Percentiles rank a stretch among this genome's conserved stretches.
These are phyloP conservation scores for Penicillium sp. DNA, from an alignment of 2,329 filamentous ascomycete genomes.

Conservation along the genomic window DNA sequence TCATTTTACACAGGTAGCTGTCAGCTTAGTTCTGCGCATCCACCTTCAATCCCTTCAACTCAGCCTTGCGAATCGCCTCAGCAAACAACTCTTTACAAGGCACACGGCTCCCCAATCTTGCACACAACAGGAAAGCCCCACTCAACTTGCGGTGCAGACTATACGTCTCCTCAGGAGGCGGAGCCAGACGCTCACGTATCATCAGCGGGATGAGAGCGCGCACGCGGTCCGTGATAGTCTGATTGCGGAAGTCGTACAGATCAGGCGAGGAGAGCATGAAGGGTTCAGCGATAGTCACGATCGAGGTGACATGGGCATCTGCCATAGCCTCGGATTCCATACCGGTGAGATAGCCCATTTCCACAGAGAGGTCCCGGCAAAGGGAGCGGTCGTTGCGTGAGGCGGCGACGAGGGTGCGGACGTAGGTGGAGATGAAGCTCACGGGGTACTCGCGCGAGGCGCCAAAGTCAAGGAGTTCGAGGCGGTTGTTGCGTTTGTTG, in stretches of 20 bases:
- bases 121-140: slow-evolving; percentile 89
- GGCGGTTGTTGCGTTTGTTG: slow-evolving; percentile 63
- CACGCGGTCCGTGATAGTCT: slow-evolving; percentile 95
- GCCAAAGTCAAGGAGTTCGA: slow-evolving; percentile 93
- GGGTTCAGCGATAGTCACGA: slow-evolving; percentile 86
- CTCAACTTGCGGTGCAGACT: slow-evolving; percentile 91
- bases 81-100: slow-evolving; percentile 72
- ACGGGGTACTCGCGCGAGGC: slow-evolving; percentile 80
- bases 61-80: slow-evolving; percentile 30
- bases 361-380: slow-evolving; percentile 64
- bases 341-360: slow-evolving; percentile 87
- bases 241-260: slow-evolving; percentile 84
- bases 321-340: slow-evolving; percentile 81
- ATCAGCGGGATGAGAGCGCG: slow-evolving; percentile 84
- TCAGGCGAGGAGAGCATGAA: slow-evolving; percentile 72
- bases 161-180: slow-evolving; percentile 96
- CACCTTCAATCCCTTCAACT: slow-evolving; percentile 16
- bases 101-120: slow-evolving; percentile 75
- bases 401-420: slow-evolving; percentile 73
- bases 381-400: slow-evolving; percentile 61
- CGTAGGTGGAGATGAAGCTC: slow-evolving; percentile 73
- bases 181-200: slow-evolving; percentile 79
- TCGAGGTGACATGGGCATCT: slow-evolving; percentile 80
- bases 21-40: slow-evolving; percentile 1
- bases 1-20: neutral